Evolutionary conservation across 2,329 filamentous ascomycete species (phyloP).

Genomic region (Colletotrichum tanaceti): DNA sequence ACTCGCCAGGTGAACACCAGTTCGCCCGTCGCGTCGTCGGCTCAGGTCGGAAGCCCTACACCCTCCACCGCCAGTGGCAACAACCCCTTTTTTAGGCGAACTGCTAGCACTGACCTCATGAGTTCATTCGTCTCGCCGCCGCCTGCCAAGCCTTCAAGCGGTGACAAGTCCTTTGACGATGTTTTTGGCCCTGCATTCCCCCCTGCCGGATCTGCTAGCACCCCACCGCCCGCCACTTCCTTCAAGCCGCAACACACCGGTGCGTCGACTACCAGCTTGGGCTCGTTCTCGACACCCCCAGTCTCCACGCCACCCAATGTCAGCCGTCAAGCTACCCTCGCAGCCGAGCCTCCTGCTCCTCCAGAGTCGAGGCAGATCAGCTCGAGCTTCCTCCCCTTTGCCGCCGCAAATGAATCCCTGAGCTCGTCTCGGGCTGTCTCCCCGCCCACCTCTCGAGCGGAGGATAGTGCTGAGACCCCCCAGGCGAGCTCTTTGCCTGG

Average conservation of each 20-base stretch:
- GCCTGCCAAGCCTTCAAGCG: conserved; percentile 56
- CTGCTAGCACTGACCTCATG: conserved; percentile 70
- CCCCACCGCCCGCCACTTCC: conserved; percentile 64
- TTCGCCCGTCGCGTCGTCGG: conserved; percentile 60
- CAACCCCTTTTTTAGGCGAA: conserved; percentile 92
- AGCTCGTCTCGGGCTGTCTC: conserved; percentile 84
- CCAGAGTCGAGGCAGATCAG: conserved; percentile 82
- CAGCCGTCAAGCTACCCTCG: conserved; percentile 70
- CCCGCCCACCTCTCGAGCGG: conserved; percentile 70
- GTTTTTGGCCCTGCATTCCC: conserved; percentile 81
- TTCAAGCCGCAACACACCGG: conserved; percentile 73
- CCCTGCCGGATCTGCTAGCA: conserved; percentile 55
- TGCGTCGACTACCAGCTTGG: conserved; percentile 64
- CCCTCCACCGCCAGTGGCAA: conserved; percentile 78
- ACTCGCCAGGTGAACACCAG: conserved; percentile 63
- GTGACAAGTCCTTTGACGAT: conserved; percentile 82
- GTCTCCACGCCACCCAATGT: conserved; percentile 70
- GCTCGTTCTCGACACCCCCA: conserved; percentile 65
- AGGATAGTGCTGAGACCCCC: conserved; percentile 59
- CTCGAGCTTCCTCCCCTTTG: conserved; percentile 79
- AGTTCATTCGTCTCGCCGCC: conserved; percentile 64
- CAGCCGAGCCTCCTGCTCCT: conserved; percentile 68
- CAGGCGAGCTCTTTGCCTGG: conserved; percentile 47
- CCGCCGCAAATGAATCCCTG: conserved; percentile 73
- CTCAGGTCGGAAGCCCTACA: conserved; percentile 75